Percentiles rank a stretch among this genome's conserved stretches.
Conservation (phyloP, 768 basidiomycete genomes). For the Asterophora lycoperdoides region DNA sequence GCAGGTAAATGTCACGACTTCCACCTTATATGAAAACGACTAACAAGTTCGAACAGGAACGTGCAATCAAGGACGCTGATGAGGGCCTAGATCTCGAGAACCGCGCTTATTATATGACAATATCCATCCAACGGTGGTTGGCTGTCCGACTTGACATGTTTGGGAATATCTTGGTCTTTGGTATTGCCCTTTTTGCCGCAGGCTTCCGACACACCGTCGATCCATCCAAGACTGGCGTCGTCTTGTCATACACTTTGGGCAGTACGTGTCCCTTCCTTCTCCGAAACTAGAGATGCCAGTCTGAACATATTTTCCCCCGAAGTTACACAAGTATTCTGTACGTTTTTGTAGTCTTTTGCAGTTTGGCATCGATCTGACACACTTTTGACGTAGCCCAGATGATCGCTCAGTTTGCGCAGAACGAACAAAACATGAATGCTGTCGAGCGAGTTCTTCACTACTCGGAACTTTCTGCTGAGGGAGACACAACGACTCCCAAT, state of each 20-base stretch:
- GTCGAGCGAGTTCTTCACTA: slow-evolving; percentile 69
- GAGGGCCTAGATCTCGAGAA: slow-evolving; percentile 54
- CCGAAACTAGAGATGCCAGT: neutral
- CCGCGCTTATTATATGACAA: slow-evolving; percentile 58
- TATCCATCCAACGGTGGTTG: slow-evolving; percentile 63
- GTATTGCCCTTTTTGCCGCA: slow-evolving; percentile 65
- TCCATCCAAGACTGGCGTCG: slow-evolving; percentile 48
- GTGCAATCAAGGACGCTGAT: slow-evolving; percentile 48
- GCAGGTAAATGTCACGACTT: slow-evolving; percentile 32
- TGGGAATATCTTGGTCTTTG: slow-evolving; percentile 60
- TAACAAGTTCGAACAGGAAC: slow-evolving; percentile 27
- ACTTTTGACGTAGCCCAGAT: slow-evolving; percentile 39
- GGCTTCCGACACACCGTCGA: slow-evolving; percentile 51
- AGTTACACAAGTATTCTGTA: slow-evolving; percentile 48
- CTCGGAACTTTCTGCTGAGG: slow-evolving; percentile 56
- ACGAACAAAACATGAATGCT: slow-evolving; percentile 69
- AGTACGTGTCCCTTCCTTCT: slow-evolving; percentile 31
- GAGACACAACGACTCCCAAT: slow-evolving; percentile 32
- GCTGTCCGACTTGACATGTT: slow-evolving; percentile 60
- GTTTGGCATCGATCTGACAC: neutral
- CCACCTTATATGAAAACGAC: neutral
- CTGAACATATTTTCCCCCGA: neutral
- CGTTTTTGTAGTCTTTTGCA: slow-evolving; percentile 8
- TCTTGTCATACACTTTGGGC: slow-evolving; percentile 45
- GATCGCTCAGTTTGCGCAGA: slow-evolving; percentile 51